phyloP scores from a whole-genome alignment of 2,329 filamentous ascomycete species.

The Didymella lethalis region DNA sequence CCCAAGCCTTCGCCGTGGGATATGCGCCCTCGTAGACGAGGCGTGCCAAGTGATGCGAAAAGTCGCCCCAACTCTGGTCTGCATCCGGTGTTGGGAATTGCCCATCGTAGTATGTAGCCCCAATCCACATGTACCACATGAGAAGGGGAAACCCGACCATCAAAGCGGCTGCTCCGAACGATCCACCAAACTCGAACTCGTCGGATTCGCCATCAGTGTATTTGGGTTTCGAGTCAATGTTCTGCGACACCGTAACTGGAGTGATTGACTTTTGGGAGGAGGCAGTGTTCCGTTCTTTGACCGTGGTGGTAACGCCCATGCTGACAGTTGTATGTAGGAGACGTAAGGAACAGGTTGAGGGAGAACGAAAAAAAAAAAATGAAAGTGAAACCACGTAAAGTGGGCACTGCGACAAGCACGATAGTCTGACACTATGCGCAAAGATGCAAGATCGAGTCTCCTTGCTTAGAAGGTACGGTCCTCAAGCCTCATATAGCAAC shows the following conservation, averaged over 20 bases:
- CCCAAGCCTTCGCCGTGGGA: constrained; percentile 81
- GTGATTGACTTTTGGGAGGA: neutral
- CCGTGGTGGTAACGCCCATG: constrained; percentile 13
- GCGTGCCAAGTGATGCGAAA: constrained; percentile 71
- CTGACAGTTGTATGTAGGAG: neutral
- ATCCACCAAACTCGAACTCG: constrained; percentile 83
- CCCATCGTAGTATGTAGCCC: constrained; percentile 88
- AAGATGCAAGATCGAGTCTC: neutral
- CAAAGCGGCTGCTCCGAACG: constrained; percentile 76
- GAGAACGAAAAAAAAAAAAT: neutral
- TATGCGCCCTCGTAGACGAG: constrained; percentile 84
- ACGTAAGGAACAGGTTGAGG: neutral
- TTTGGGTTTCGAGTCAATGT: neutral
- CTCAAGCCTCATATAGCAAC: neutral
- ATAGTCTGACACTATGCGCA: neutral
- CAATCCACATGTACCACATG: constrained; percentile 99
- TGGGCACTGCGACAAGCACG: neutral
- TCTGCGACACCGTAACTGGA: neutral
- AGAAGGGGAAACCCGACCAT: constrained; percentile 90
- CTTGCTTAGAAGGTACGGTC: neutral
- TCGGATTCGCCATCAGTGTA: constrained; percentile 49
- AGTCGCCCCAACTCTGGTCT: constrained; percentile 73
- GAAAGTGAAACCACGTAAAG: neutral
- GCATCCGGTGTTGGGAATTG: constrained; percentile 72
- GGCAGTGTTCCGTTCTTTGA: constrained; percentile 1